Evolutionary conservation across 2,329 filamentous ascomycete genomes (phyloP).

Genomic region (Microdochium bolleyi): DNA sequence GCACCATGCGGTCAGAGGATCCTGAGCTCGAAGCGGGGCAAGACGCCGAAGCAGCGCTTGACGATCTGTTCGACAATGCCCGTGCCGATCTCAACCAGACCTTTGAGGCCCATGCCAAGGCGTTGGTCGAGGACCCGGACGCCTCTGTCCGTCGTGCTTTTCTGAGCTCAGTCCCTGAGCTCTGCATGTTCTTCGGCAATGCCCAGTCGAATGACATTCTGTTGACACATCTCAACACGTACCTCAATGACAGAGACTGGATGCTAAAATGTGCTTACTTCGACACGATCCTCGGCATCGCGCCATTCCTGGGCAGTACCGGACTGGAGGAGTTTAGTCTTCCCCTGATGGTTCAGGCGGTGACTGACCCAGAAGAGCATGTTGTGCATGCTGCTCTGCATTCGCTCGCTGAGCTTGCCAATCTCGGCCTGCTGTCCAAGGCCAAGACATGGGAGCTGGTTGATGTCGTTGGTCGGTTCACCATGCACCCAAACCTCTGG

Average conservation of each 20-base stretch:
- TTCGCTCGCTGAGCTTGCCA: slow-evolving; percentile 80
- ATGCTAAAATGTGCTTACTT: slow-evolving; percentile 95
- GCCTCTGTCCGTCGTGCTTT: slow-evolving; percentile 85
- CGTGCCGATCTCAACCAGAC: slow-evolving; percentile 72
- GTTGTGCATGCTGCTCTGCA: slow-evolving; percentile 87
- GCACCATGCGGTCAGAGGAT: slow-evolving; percentile 68
- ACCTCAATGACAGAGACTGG: slow-evolving; percentile 95
- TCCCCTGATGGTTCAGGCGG: slow-evolving; percentile 88
- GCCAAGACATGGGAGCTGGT: slow-evolving; percentile 82
- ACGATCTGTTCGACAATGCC: slow-evolving; percentile 82
- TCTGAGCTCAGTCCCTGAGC: slow-evolving; percentile 78
- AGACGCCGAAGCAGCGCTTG: slow-evolving; percentile 62
- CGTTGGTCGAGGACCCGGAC: slow-evolving; percentile 79
- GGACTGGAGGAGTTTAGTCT: slow-evolving; percentile 93
- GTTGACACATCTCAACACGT: slow-evolving; percentile 91
- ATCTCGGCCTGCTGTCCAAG: slow-evolving; percentile 78
- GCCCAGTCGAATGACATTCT: slow-evolving; percentile 94
- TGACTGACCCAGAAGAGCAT: slow-evolving; percentile 88
- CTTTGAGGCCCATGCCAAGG: slow-evolving; percentile 84
- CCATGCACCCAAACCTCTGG: slow-evolving; percentile 92
- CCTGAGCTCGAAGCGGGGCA: slow-evolving; percentile 69
- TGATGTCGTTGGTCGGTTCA: slow-evolving; percentile 74
- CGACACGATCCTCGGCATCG: slow-evolving; percentile 87
- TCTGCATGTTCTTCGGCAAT: slow-evolving; percentile 93
- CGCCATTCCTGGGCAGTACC: slow-evolving; percentile 79